A percentile compares a stretch with the other conserved stretches of the same genome.
Conservation (phyloP, 1,284 basidiomycete genomes). For the Marasmius tenuissimus region DNA sequence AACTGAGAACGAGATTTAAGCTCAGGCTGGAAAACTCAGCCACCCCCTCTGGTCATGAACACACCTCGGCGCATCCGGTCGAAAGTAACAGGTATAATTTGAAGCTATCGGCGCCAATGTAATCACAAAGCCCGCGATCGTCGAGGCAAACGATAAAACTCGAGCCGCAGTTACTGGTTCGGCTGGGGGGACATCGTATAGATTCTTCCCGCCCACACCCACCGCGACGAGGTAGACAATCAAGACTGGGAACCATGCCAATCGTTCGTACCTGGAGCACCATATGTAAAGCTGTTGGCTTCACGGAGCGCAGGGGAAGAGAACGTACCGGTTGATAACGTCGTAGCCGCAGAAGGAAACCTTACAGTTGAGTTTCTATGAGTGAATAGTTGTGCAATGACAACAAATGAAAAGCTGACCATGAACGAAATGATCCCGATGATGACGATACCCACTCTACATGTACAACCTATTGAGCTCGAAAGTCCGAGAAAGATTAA, state of each 20-base stretch:
- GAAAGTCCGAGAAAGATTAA: slow-evolving; percentile 1
- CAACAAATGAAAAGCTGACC: slow-evolving; percentile 39
- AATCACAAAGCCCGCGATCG: slow-evolving; percentile 73
- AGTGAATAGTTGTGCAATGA: background rate
- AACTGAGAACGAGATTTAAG: slow-evolving; percentile 32
- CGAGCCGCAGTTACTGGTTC: slow-evolving; percentile 51
- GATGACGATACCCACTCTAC: slow-evolving; percentile 86
- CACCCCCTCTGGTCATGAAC: slow-evolving; percentile 9
- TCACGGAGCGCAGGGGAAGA: background rate
- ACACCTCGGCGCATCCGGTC: slow-evolving; percentile 56
- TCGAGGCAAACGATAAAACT: slow-evolving; percentile 66
- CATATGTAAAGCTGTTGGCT: slow-evolving; percentile 9
- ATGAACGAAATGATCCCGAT: slow-evolving; percentile 77
- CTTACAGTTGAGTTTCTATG: slow-evolving; percentile 27
- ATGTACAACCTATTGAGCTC: background rate
- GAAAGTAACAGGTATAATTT: slow-evolving; percentile 74
- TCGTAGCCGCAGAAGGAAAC: slow-evolving; percentile 81
- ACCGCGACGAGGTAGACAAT: slow-evolving; percentile 76
- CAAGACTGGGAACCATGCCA: slow-evolving; percentile 79
- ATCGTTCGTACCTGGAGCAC: slow-evolving; percentile 62
- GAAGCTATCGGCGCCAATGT: slow-evolving; percentile 66
- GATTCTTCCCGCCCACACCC: slow-evolving; percentile 71
- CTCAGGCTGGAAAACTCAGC: slow-evolving; percentile 3
- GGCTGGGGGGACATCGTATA: slow-evolving; percentile 41
- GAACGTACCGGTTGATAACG: slow-evolving; percentile 62